Evolutionary conservation across 2,329 filamentous ascomycete species (phyloP).

Genomic region (Bipolaris sorokiniana): DNA sequence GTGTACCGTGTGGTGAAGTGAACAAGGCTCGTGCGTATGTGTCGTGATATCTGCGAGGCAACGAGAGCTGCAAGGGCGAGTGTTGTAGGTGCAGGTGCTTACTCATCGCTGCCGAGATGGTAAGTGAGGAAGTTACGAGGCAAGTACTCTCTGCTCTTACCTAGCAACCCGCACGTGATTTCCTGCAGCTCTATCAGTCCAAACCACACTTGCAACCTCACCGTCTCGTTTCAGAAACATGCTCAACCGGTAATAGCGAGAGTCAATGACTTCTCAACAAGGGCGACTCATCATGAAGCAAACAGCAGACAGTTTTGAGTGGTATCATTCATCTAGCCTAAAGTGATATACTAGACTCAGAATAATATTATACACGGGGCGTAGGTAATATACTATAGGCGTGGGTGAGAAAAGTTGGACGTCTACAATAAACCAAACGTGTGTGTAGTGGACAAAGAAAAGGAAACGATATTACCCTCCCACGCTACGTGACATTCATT

Average conservation of each 20-base stretch:
- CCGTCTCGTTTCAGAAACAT: too few species aligned
- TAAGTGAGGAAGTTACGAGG: too few species aligned
- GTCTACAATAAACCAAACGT: neutral
- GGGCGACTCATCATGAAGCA: neutral
- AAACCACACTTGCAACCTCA: too few species aligned
- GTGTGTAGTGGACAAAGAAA: neutral
- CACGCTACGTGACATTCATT: constrained; percentile 34
- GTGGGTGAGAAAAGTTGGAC: neutral
- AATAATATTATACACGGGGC: neutral
- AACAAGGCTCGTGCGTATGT: neutral
- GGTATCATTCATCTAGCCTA: neutral
- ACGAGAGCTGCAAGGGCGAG: neutral
- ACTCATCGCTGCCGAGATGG: too few species aligned
- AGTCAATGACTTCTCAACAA: neutral
- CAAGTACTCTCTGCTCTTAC: too few species aligned
- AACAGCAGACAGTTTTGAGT: neutral
- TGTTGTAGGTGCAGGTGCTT: neutral
- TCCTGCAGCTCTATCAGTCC: too few species aligned
- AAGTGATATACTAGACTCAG: neutral
- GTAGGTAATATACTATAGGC: neutral
- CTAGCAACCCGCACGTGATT: too few species aligned
- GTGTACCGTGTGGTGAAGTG: constrained; percentile 4
- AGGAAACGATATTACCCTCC: constrained; percentile 15
- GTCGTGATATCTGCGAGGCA: neutral
- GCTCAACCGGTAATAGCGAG: neutral